Evolutionary conservation across 768 basidiomycete genomes (phyloP).

Genomic region (Trametes elegans): DNA sequence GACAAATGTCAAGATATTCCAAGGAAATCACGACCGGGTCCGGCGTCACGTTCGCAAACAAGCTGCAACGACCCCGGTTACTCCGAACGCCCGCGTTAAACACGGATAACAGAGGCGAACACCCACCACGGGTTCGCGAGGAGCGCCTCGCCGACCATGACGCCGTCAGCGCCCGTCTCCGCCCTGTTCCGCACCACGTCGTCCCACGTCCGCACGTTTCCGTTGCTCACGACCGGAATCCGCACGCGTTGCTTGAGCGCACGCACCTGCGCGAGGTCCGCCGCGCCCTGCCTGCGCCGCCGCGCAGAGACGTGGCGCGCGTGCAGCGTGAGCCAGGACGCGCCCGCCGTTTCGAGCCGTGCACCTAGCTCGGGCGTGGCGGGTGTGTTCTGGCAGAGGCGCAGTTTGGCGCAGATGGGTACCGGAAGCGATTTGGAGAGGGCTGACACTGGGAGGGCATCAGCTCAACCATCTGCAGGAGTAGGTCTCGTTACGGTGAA

Average conservation of each 20-base stretch:
- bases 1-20: constrained; percentile 68
- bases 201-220: constrained; percentile 63
- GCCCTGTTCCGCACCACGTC: constrained; percentile 55
- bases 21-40: constrained; percentile 66
- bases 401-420: constrained; percentile 62
- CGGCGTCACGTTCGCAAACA: constrained; percentile 54
- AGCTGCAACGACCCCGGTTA: constrained; percentile 34
- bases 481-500: too few relatives aligned
- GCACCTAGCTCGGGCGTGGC: constrained; percentile 56
- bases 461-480: too few relatives aligned
- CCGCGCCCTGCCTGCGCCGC: constrained; percentile 68
- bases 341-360: constrained; percentile 61
- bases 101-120: not conserved
- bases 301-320: constrained; percentile 70
- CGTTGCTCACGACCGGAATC: constrained; percentile 73
- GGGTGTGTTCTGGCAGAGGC: constrained; percentile 39
- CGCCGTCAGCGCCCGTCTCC: constrained; percentile 63
- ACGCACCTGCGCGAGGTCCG: constrained; percentile 61
- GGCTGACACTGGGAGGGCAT: constrained; percentile 48
- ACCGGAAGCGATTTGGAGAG: constrained; percentile 63
- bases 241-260: constrained; percentile 48
- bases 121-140: constrained; percentile 71
- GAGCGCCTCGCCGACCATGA: constrained; percentile 82
- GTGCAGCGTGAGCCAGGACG: constrained; percentile 71
- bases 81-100: not conserved